A percentile compares a stretch with the other conserved stretches of the same genome.
These are phyloP conservation scores for Malus fusca DNA, from an alignment of 306 rosid genomes.

Conservation along the genomic window DNA sequence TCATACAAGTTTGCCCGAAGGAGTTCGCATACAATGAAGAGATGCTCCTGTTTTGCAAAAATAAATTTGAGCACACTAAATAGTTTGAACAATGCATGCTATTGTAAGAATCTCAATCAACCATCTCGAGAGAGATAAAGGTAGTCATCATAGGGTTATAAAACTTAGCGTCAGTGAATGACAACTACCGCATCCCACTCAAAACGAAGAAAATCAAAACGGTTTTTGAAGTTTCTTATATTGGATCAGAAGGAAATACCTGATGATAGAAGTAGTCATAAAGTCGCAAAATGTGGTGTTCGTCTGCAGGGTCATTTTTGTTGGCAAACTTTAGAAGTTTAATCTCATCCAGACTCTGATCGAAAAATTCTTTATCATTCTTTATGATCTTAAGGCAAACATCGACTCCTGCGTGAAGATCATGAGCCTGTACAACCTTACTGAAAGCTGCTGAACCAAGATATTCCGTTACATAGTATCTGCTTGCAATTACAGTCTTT, in stretches of 20 bases:
- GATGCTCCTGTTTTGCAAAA: constrained; percentile 64
- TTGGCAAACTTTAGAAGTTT: constrained; percentile 92
- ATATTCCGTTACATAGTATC: constrained; percentile 82
- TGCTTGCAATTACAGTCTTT: constrained; percentile 73
- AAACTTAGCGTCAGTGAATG: background rate
- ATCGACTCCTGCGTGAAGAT: constrained; percentile 71
- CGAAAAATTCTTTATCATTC: constrained; percentile 94
- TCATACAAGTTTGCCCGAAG: constrained; percentile 89
- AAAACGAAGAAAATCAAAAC: background rate
- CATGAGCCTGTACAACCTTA: constrained; percentile 91
- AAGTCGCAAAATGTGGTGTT: constrained; percentile 73
- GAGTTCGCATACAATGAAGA: constrained; percentile 89
- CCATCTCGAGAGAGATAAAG: background rate
- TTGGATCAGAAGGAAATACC: constrained; percentile 29
- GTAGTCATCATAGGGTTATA: background rate
- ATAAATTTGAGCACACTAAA: background rate
- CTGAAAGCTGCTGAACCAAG: constrained; percentile 98
- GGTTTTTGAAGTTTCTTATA: background rate
- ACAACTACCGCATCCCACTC: background rate
- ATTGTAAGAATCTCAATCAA: constrained; percentile 13
- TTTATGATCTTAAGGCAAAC: constrained; percentile 98
- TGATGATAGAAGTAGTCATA: constrained; percentile 95
- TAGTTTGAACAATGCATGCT: background rate
- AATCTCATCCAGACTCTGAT: constrained; percentile 95
- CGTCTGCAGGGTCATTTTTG: constrained; percentile 82